These are phyloP conservation scores for Phytophthora citrophthora DNA, from an alignment of 352 stramenopile genomes.

Conservation along the genomic window DNA sequence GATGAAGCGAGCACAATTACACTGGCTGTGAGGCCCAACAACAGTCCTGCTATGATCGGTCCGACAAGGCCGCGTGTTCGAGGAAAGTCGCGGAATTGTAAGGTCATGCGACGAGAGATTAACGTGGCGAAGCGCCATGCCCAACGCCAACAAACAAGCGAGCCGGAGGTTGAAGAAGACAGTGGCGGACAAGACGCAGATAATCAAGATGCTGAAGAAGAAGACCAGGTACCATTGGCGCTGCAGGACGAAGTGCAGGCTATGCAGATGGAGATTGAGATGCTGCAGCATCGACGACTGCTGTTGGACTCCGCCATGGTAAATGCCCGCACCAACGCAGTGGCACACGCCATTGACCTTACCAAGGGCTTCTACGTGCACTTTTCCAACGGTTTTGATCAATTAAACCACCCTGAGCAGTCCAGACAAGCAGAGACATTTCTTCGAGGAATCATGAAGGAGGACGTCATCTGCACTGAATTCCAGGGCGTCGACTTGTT, in stretches of 20 bases:
- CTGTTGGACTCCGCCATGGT: slow-evolving; percentile 45
- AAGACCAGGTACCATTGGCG: neutral
- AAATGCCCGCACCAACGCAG: slow-evolving; percentile 37
- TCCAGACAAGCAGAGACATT: slow-evolving; percentile 37
- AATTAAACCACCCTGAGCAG: slow-evolving; percentile 16
- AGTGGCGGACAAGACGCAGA: slow-evolving; percentile 3
- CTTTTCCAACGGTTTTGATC: slow-evolving; percentile 51
- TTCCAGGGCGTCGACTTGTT: slow-evolving; percentile 64
- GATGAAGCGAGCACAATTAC: neutral
- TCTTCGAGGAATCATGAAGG: slow-evolving; percentile 46
- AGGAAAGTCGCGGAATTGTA: slow-evolving; percentile 27
- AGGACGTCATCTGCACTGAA: slow-evolving; percentile 57
- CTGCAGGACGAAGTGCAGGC: slow-evolving; percentile 31
- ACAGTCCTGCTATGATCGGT: neutral
- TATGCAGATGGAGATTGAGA: slow-evolving; percentile 42
- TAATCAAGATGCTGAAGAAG: slow-evolving; percentile 4
- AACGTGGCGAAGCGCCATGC: neutral
- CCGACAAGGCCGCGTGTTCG: slow-evolving; percentile 2
- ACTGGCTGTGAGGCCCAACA: neutral
- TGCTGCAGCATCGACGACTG: slow-evolving; percentile 41
- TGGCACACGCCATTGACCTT: slow-evolving; percentile 40
- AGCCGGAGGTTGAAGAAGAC: slow-evolving; percentile 6
- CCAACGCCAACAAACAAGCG: neutral
- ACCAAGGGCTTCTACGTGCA: slow-evolving; percentile 50
- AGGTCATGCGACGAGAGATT: neutral